Percentiles rank a stretch among this genome's conserved stretches.
These are phyloP conservation scores for Stemphylium vesicarium DNA, from an alignment of 2,329 filamentous ascomycete genomes.

Conservation along the genomic window DNA sequence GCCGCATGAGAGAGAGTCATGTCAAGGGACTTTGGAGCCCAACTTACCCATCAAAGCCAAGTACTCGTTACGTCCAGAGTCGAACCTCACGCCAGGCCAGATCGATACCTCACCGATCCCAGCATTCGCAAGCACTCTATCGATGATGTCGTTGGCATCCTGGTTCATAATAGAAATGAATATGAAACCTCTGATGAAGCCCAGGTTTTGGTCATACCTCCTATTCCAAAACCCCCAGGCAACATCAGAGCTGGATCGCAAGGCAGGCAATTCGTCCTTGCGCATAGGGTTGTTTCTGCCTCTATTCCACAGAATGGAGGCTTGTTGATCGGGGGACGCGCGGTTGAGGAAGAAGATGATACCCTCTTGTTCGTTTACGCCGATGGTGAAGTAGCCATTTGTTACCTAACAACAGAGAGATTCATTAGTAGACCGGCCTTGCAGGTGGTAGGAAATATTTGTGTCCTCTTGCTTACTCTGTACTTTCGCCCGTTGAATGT, in stretches of 20 bases:
- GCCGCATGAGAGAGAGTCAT: too few relatives aligned
- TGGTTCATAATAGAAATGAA: not conserved
- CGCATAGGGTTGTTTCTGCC: not conserved
- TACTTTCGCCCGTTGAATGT: not conserved
- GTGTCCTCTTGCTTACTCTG: not conserved
- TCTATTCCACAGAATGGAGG: not conserved
- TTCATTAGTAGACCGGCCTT: too few relatives aligned
- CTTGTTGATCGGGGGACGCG: not conserved
- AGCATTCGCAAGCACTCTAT: not conserved
- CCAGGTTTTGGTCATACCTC: not conserved
- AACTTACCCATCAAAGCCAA: constrained; percentile 4
- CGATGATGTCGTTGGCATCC: not conserved
- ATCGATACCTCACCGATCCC: not conserved
- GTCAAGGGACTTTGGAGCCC: not conserved
- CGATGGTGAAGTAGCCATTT: not conserved
- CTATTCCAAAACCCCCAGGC: constrained; percentile 8
- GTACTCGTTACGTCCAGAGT: not conserved
- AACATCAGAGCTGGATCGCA: constrained; percentile 5
- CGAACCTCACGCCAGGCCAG: not conserved
- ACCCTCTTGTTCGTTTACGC: not conserved
- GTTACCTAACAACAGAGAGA: not conserved
- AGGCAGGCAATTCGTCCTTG: not conserved
- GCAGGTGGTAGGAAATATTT: too few relatives aligned
- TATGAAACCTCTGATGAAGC: not conserved
- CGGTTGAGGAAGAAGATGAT: not conserved